A percentile compares a stretch with the other conserved stretches of the same genome.
These are phyloP conservation scores for Pyropia yezoensis DNA, from an alignment of 23 red algal species.

Conservation along the genomic window DNA sequence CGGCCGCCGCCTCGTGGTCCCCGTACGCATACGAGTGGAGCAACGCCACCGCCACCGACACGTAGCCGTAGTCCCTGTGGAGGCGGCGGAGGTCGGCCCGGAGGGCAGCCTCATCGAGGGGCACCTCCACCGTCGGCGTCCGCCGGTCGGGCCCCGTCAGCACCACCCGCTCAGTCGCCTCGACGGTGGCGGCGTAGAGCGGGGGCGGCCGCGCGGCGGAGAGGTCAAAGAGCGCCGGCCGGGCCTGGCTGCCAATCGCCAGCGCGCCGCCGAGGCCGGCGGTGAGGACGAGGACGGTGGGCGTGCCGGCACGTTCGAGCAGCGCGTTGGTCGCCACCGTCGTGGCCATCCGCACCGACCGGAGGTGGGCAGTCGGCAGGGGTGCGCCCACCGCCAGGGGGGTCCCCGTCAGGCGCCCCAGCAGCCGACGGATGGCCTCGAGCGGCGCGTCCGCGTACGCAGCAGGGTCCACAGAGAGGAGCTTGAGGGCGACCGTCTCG, in stretches of 20 bases:
- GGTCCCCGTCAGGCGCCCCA: conserved; percentile 13
- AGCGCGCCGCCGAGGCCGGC: conserved; percentile 69
- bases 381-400: conserved; percentile 18
- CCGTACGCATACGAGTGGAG: conserved; percentile 83
- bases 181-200: conserved; percentile 37
- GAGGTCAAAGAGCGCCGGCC: conserved; percentile 92
- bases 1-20: conserved; percentile 59
- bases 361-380: conserved; percentile 44
- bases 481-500: conserved; percentile 47
- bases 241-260: conserved; percentile 67
- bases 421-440: conserved; percentile 86
- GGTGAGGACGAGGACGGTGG: conserved; percentile 54
- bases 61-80: conserved; percentile 17
- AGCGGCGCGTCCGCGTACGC: conserved; percentile 82
- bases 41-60: conserved; percentile 74
- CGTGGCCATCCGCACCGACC: conserved; percentile 95
- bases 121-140: background rate
- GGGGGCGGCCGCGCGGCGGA: conserved; percentile 27
- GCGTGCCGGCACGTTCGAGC: conserved; percentile 81
- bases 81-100: conserved; percentile 8
- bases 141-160: conserved; percentile 6
- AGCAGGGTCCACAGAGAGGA: conserved; percentile 85
- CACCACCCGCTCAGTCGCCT: conserved; percentile 59
- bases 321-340: conserved; percentile 96
- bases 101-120: conserved; percentile 27